Evolutionary conservation across 164 flowering plant genomes (phyloP).

Genomic region (Umbellularia californica): DNA sequence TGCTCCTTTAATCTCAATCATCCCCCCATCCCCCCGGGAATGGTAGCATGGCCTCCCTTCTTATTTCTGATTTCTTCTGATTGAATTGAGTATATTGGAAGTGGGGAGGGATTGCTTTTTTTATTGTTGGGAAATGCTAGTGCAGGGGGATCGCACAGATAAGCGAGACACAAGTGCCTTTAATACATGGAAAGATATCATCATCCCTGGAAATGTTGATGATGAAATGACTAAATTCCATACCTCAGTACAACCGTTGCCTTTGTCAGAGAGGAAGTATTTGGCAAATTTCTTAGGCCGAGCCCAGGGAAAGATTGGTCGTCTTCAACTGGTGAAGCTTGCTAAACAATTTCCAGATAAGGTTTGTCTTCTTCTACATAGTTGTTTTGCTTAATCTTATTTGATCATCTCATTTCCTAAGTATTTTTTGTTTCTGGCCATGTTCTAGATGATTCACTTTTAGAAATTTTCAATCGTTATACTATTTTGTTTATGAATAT

Average conservation of each 20-base stretch:
- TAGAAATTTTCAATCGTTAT: neutral
- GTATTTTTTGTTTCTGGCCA: neutral
- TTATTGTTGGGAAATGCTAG: constrained; percentile 12
- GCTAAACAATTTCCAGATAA: constrained; percentile 76
- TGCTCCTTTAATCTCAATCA: neutral
- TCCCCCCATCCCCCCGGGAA: no score
- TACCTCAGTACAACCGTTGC: constrained; percentile 60
- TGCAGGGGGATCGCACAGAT: constrained; percentile 97
- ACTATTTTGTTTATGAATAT: neutral
- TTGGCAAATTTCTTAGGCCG: constrained; percentile 91
- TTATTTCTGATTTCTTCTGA: neutral
- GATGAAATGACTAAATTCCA: constrained; percentile 78
- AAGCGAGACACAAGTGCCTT: constrained; percentile 81
- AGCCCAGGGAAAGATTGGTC: constrained; percentile 87
- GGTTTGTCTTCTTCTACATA: constrained; percentile 40
- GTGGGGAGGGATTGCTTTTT: neutral
- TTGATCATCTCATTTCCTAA: neutral
- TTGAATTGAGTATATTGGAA: neutral
- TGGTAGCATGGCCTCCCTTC: no score
- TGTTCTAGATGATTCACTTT: neutral
- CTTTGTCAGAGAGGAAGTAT: constrained; percentile 71
- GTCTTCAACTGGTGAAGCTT: constrained; percentile 77
- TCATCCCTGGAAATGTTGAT: constrained; percentile 94
- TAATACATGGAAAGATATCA: constrained; percentile 97
- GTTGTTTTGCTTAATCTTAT: neutral